A percentile compares a stretch with the other conserved stretches of the same genome.
These are phyloP conservation scores for Lodderomyces jiufengensis DNA, from an alignment of 1,139 yeast genomes.

Conservation along the genomic window DNA sequence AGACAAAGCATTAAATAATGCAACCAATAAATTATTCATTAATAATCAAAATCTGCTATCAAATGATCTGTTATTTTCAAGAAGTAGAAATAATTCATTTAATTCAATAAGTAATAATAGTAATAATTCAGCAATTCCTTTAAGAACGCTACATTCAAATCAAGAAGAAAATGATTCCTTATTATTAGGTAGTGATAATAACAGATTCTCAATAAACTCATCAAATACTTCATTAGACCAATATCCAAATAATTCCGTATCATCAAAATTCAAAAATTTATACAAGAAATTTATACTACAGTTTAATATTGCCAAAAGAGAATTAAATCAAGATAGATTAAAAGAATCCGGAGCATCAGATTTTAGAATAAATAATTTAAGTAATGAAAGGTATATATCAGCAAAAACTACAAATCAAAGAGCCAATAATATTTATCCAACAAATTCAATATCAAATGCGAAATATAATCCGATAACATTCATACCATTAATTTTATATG, in stretches of 20 bases:
- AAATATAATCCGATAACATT: slow-evolving; percentile 88
- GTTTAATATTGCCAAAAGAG: slow-evolving; percentile 25
- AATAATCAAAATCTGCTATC: slow-evolving; percentile 9
- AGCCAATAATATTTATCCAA: slow-evolving; percentile 42
- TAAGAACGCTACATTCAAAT: slow-evolving; percentile 19
- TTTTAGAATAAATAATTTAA: slow-evolving; percentile 9
- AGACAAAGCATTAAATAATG: slow-evolving; percentile 42
- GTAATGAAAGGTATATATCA: slow-evolving; percentile 30
- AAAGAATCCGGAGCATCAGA: slow-evolving; percentile 14
- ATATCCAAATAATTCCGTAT: slow-evolving; percentile 16
- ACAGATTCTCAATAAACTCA: slow-evolving; percentile 7
- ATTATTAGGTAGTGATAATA: slow-evolving; percentile 3
- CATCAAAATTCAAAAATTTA: slow-evolving; percentile 16
- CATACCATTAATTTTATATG: slow-evolving; percentile 83
- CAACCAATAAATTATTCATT: slow-evolving; percentile 29
- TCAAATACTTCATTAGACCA: slow-evolving; percentile 22
- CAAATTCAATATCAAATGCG: slow-evolving; percentile 90
- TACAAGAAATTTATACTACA: slow-evolving; percentile 18
- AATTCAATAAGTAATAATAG: slow-evolving; percentile 18
- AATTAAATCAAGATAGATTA: slow-evolving; percentile 25
- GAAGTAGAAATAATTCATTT: slow-evolving; percentile 23
- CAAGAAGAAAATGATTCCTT: neutral
- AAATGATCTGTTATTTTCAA: slow-evolving; percentile 1
- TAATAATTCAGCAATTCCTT: slow-evolving; percentile 23
- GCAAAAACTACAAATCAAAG: slow-evolving; percentile 31